phyloP scores from a whole-genome alignment of 345 rosid species.

The Trapa bicornis region DNA sequence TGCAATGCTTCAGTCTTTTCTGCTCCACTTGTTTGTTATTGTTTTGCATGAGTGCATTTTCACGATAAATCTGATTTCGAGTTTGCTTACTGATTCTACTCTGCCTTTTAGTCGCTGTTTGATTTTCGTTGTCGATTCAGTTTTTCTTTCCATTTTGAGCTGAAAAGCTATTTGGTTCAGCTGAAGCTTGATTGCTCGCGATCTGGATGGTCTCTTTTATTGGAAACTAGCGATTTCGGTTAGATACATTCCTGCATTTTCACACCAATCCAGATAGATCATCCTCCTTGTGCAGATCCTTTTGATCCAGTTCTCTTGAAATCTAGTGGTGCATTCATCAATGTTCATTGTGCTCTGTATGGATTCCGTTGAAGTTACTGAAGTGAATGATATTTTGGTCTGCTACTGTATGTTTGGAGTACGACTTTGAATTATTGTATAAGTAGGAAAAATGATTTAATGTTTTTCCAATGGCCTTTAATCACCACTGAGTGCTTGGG shows the following conservation, averaged over 20 bases:
- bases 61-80: neutral
- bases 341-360: neutral
- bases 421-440: neutral
- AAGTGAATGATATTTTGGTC: neutral
- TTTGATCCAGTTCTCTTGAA: neutral
- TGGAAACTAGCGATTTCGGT: neutral
- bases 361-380: neutral
- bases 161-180: neutral
- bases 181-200: neutral
- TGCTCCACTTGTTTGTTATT: neutral
- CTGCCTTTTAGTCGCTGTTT: neutral
- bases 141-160: neutral
- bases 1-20: neutral
- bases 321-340: neutral
- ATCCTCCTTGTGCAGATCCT: neutral
- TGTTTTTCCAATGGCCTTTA: neutral
- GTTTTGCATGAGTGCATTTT: neutral
- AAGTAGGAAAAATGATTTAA: neutral
- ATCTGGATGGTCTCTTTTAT: neutral
- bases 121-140: neutral
- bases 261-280: neutral
- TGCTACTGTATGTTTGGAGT: neutral
- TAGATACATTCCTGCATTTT: neutral
- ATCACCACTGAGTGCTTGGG: neutral
- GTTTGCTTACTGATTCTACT: neutral